Evolutionary conservation across 345 rosid species (phyloP), one percentile per base, ranked within the genome.

Genomic region (Citrus australasica): DNA sequence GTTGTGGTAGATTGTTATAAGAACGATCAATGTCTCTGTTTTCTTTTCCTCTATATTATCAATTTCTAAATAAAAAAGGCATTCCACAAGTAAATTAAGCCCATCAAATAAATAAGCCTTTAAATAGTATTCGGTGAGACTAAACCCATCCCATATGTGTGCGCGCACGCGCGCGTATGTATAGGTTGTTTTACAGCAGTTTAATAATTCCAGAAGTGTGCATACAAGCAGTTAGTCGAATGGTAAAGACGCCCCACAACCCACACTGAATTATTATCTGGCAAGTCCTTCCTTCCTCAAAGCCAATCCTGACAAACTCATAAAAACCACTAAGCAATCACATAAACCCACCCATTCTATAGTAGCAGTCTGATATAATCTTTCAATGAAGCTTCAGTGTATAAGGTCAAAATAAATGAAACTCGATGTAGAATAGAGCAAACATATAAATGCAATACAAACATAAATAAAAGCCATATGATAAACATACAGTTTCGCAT

Each of bases 281-380:
- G 69, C 17, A 4, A 27, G 61, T 53, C 68, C 4, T 46, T 72
- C 74, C 11, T 58, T 32, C n/a, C 55, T 73, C 75, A 73, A 73
- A 32, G 19, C 59, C 33, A 77, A 73, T 73, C 56, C 59, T 51
- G 67, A 37, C n/a, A 65, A 72, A 71, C 78, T 72, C 67, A 67
- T 51, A 62, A 46, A 69, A 69, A 61, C 19, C 67, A 63, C 69
- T 33, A 30, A 38, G 11, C 28, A 53, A 76, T 5, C 42, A 21
- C 27, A 48, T 28, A 37, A 66, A 46, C 55, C 35, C 63, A 65
- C 35, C 79, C 14, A 76, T 28, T 46, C 28, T 2, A 48, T 28
- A 59, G 38, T 25, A 62, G n/a, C 61, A 42, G 11, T 62, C 42
- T 75, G 28, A 64, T 42, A 33, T n/a, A 64, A 42, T 56, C 60